phyloP scores from a whole-genome alignment of 345 rosid species.

The Conringia planisiliqua region DNA sequence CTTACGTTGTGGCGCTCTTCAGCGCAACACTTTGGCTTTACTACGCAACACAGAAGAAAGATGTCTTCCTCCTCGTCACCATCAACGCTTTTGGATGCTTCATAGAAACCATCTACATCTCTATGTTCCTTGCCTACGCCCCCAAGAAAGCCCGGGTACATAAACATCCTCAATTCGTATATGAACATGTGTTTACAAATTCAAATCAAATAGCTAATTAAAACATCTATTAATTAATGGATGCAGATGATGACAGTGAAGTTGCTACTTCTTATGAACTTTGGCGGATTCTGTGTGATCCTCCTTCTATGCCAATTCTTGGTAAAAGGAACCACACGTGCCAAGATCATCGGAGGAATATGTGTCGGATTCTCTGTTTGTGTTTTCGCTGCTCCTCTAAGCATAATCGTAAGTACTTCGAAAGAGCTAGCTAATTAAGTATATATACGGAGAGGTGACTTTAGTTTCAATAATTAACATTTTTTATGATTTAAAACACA shows the following conservation, averaged over 20 bases:
- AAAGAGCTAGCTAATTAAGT: neutral
- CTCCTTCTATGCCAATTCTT: constrained; percentile 46
- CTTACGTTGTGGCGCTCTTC: constrained; percentile 58
- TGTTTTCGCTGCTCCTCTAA: constrained; percentile 62
- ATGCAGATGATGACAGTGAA: constrained; percentile 49
- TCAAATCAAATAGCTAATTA: neutral
- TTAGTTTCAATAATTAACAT: neutral
- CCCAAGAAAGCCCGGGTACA: constrained; percentile 49
- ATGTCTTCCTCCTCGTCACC: constrained; percentile 63
- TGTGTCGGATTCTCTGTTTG: constrained; percentile 46
- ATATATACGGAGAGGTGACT: neutral
- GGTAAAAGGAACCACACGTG: constrained; percentile 40
- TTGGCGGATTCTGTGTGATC: constrained; percentile 46
- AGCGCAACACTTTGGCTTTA: constrained; percentile 65
- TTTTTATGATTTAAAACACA: neutral
- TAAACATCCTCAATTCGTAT: neutral
- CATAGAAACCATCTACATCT: constrained; percentile 60
- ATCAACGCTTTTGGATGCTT: constrained; percentile 58
- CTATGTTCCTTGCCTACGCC: constrained; percentile 50
- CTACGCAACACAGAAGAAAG: constrained; percentile 55
- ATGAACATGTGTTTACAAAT: neutral
- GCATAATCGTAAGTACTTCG: constrained; percentile 45
- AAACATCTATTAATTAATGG: neutral
- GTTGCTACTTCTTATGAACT: constrained; percentile 37
- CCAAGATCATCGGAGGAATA: constrained; percentile 51